Conservation (phyloP, 2,329 filamentous ascomycete species). For the Dactylellina sp. region DNA sequence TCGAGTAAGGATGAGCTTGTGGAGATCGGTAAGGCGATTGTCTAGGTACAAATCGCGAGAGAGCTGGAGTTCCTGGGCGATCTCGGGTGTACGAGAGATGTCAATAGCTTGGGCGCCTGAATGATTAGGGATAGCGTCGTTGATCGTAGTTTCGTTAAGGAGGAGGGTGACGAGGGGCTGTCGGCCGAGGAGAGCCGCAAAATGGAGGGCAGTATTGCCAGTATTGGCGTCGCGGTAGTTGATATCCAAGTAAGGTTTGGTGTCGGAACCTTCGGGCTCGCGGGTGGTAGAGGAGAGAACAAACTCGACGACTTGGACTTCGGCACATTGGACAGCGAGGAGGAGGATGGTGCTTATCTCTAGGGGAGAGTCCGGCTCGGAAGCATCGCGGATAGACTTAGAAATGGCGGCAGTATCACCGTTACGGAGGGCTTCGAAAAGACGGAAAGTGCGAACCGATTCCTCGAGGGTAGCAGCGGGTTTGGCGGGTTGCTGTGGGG, state of each 20-base stretch:
- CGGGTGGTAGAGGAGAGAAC: slow-evolving; percentile 76
- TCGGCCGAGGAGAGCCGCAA: slow-evolving; percentile 85
- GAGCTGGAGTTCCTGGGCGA: slow-evolving; percentile 93
- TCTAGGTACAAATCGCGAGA: slow-evolving; percentile 91
- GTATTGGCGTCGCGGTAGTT: slow-evolving; percentile 87
- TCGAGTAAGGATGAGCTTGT: slow-evolving; percentile 77
- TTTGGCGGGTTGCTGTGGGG: background rate
- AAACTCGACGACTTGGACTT: slow-evolving; percentile 90
- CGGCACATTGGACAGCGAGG: slow-evolving; percentile 93
- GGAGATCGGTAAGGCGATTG: slow-evolving; percentile 83
- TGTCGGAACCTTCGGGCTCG: slow-evolving; percentile 69
- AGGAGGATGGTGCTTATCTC: slow-evolving; percentile 83
- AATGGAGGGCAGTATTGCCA: slow-evolving; percentile 90
- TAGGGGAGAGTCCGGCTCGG: slow-evolving; percentile 63
- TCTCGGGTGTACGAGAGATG: slow-evolving; percentile 88
- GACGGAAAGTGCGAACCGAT: slow-evolving; percentile 91
- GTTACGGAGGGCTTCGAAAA: slow-evolving; percentile 90
- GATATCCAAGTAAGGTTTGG: slow-evolving; percentile 73
- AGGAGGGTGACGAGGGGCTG: slow-evolving; percentile 83
- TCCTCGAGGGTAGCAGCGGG: slow-evolving; percentile 74
- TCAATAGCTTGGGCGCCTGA: slow-evolving; percentile 88
- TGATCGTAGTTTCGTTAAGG: slow-evolving; percentile 83
- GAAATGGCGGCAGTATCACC: slow-evolving; percentile 92
- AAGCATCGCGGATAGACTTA: slow-evolving; percentile 78
- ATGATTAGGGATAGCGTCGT: slow-evolving; percentile 86